Evolutionary conservation across 139 green algal genomes (phyloP), one percentile per base, ranked within the genome.

Genomic region (Pseudopediastrum boryanum): DNA sequence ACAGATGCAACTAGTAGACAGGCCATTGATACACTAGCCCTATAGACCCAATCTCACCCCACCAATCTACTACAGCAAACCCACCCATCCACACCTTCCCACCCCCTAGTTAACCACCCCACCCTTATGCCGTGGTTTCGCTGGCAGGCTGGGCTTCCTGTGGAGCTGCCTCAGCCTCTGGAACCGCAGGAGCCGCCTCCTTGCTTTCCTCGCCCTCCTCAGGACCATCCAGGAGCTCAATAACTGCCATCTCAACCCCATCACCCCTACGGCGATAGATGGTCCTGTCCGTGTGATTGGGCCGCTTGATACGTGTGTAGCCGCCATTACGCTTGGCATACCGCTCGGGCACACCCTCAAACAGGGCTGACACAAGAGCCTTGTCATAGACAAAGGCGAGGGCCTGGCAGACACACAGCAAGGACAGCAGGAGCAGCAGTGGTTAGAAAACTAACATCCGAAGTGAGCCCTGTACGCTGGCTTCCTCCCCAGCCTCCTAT

Each of bases 381-480:
- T 94, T 90, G 85, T 98, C 95, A 81, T 96, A 98, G 0, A 99
- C 68, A 83, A 95, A 99, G 7, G 75, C 89, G 50, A 96, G 79
- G 3, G 94, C 95, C 88, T 96, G 36, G 54, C 33, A n/a, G 13
- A 56, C 46, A 56, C 13, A n/a, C 58, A 66, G 58, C 58, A 66
- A 31, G 16, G 19, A 31, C 58, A 66, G 16, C 23, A 64, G 21
- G 1, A 66, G 58, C 12, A 42, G 58, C 58, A 66, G 19, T 25
- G 56, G 48, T 27, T 16, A 16, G 25, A 23, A 31, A 65, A 8
- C 25, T n/a, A 19, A 8, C 56, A 65, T 10, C 56, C 16, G 21
- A 19, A n/a, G 56, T 23, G 56, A 12, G 25, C 31, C 31, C 56
- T 39, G 10, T 23, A 31, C 56, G 21, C 35, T 10, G 21, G n/a